These are phyloP conservation scores for Boletus semigastroideus DNA, from an alignment of 1,284 basidiomycete genomes.

Conservation along the genomic window DNA sequence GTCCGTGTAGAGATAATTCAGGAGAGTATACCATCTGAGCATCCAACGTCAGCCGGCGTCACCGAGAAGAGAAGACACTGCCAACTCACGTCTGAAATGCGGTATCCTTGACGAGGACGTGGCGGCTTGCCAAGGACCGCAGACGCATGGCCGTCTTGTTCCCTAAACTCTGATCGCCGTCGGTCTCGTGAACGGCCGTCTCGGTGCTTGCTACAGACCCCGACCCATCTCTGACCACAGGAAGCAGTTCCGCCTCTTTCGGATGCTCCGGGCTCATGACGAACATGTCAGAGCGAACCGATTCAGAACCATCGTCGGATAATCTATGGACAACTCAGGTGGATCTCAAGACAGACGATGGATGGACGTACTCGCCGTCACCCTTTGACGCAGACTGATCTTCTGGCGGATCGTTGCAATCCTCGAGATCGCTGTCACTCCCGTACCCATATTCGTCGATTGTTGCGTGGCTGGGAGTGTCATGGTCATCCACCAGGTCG, in stretches of 20 bases:
- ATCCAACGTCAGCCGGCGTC: neutral
- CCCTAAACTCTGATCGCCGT: too few relatives aligned
- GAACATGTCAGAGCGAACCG: conserved; percentile 12
- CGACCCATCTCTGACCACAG: neutral
- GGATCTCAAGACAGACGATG: neutral
- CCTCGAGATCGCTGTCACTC: neutral
- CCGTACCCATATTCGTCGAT: neutral
- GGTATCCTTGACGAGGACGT: conserved; percentile 30
- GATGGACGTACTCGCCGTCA: too few relatives aligned
- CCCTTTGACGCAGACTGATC: neutral
- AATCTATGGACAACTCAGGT: conserved; percentile 7
- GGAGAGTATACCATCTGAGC: conserved; percentile 28
- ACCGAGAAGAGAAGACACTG: neutral
- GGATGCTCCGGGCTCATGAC: conserved; percentile 19
- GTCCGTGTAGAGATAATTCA: conserved; percentile 29
- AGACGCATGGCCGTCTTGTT: conserved; percentile 1
- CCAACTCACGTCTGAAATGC: conserved; percentile 28
- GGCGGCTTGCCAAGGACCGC: conserved; percentile 14
- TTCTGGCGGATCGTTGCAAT: neutral
- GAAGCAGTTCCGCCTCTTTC: neutral
- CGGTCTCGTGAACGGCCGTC: conserved; percentile 1
- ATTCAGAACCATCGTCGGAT: conserved; percentile 8
- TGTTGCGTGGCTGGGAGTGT: neutral
- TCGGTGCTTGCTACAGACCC: conserved; percentile 1
- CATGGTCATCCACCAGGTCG: neutral